Evolutionary conservation across 2,329 filamentous ascomycete genomes (phyloP).

Genomic region (Diplodia scrobiculata): DNA sequence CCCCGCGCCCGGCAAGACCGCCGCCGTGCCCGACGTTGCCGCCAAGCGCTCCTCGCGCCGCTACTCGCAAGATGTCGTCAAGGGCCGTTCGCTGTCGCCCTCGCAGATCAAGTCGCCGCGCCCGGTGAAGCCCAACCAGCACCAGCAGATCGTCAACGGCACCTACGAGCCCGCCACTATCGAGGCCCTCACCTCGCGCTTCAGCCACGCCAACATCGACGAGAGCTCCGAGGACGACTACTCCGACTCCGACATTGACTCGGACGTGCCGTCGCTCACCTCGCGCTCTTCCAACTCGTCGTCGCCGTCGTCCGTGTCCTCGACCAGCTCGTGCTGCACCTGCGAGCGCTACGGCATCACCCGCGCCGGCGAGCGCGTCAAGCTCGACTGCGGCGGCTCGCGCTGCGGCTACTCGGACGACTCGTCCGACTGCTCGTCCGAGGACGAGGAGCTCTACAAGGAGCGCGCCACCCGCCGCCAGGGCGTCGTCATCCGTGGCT

Average conservation of each 20-base stretch:
- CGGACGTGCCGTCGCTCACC: constrained; percentile 71
- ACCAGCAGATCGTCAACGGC: constrained; percentile 79
- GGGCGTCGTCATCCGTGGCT: constrained; percentile 49
- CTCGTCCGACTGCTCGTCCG: constrained; percentile 69
- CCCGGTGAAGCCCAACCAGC: constrained; percentile 84
- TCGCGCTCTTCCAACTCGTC: constrained; percentile 62
- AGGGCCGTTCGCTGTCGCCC: constrained; percentile 83
- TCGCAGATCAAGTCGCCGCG: constrained; percentile 90
- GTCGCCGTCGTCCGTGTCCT: constrained; percentile 68
- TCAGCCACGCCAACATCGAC: constrained; percentile 63
- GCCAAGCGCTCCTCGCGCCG: constrained; percentile 54
- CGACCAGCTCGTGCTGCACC: constrained; percentile 66
- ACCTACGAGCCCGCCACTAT: constrained; percentile 76
- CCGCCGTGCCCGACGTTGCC: constrained; percentile 46
- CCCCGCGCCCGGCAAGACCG: constrained; percentile 57
- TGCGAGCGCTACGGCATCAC: constrained; percentile 98
- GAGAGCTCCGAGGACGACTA: constrained; percentile 57
- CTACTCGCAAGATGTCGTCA: constrained; percentile 70
- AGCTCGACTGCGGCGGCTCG: constrained; percentile 89
- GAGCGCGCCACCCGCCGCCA: constrained; percentile 53
- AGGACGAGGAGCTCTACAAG: constrained; percentile 64
- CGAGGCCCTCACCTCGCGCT: constrained; percentile 77
- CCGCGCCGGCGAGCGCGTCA: constrained; percentile 86
- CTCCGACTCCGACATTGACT: constrained; percentile 63
- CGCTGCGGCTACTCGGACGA: constrained; percentile 82